Evolutionary conservation across 768 basidiomycete species (phyloP), one percentile per base, ranked within the genome.

Genomic region (Leccinum arenicola): DNA sequence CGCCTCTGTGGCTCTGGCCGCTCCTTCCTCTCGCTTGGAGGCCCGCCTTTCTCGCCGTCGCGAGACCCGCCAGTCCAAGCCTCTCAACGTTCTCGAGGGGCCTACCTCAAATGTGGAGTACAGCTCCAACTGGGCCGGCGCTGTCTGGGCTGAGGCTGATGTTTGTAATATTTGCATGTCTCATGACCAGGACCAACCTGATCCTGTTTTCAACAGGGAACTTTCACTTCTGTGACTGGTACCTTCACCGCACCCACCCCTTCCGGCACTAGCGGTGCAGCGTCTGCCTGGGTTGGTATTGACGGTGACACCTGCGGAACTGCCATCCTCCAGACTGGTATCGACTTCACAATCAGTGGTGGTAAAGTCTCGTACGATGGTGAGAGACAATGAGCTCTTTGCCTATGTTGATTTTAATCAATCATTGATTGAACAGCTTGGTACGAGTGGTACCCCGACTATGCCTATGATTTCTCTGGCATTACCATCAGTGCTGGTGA

Each of bases 391-490:
- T 6, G 0, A 36, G 3, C 14, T 2, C 43, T 45, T 45, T 45
- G 4, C 2, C 4, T 19, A 11, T 9, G 1, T 10, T n/a, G 38
- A 10, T 47, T 55, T 31, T 59, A 27, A 60, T 38, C 0, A 3
- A 25, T 43, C 17, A 25, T 47, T 45, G 19, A 19, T 45, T 36
- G 12, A 49, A 52, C 25, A 67, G 68, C 66, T 55, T 69, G 68
- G 68, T 68, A 60, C 47, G 68, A 68, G 25, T 70, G 61, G 68
- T 61, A 48, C 56, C 64, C 69, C 57, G 56, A 47, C 54, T 59
- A 27, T 68, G 68, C 57, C 57, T 60, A 21, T 56, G 23, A 25
- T 0, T 55, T 45, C 7, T 45, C 43, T 45, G 43, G 43, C 43
- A 65, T 69, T 38, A 29, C 11, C 48, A 40, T 70, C 36, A 52